Evolutionary conservation across 108 stramenopile genomes (phyloP), one percentile per base, ranked within the genome.

Genomic region (Nitzschia inconspicua): DNA sequence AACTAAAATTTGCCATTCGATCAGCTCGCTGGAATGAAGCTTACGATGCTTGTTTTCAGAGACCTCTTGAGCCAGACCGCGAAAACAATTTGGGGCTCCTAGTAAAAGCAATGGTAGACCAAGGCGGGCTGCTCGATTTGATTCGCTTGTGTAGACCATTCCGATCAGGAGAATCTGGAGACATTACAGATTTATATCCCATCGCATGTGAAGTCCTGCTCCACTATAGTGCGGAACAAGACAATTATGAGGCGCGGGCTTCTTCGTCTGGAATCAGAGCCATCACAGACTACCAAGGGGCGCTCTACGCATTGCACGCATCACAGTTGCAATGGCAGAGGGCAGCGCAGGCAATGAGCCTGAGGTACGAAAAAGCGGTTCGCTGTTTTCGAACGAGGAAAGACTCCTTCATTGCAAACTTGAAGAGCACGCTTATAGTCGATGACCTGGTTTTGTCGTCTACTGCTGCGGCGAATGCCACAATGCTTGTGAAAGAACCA

Each of bases 251-350:
- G 41, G 31, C 54, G 29, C 71, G 63, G 0, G 77, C 72, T n/a
- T 36, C 44, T 5, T 63, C 65, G 11, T 42, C 63, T 7, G 68
- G 72, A 26, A 36, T 63, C 31, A 25, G 53, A 2, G 35, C 42
- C n/a, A 19, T 72, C 16, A 66, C 82, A 16, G 82, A 89, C 58
- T 89, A 83, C 57, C 75, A 73, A 63, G 83, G 89, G 6, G 82
- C 84, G 39, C 65, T 91, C 25, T 94, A 87, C 55, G 64, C 87
- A 1, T 70, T 94, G 9, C 79, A 91, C 68, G 73, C 78, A 2
- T 88, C 87, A 14, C 84, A 81, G 48, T 73, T 78, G 37, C 55
- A 91, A 36, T 94, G 89, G 93, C 77, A 73, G 53, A 60, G 80
- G 44, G 87, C 86, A 0, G 81, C 87, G 1, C 68, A 82, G 46